A percentile compares a stretch with the other conserved stretches of the same genome.
phyloP scores from a whole-genome alignment of 352 stramenopile genomes.

The Sclerospora graminicola region DNA sequence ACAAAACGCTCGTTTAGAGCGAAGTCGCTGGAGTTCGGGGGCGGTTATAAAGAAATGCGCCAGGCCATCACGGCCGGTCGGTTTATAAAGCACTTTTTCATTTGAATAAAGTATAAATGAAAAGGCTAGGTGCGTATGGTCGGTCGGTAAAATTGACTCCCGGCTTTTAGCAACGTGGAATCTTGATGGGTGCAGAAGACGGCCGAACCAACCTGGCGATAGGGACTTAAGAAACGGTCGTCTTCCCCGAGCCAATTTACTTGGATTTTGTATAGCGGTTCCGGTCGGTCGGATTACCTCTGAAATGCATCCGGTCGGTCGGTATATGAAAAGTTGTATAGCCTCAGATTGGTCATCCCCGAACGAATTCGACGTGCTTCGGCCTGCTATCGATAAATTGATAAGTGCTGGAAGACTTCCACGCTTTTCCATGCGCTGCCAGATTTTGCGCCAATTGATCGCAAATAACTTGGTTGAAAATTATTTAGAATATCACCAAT shows the following conservation, averaged over 20 bases:
- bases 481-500: too few relatives aligned
- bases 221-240: slow-evolving; percentile 10
- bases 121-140: slow-evolving; percentile 1
- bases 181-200: not conserved
- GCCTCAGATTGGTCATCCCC: not conserved
- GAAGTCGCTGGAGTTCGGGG: slow-evolving; percentile 15
- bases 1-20: not conserved
- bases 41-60: slow-evolving; percentile 27
- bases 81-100: not conserved
- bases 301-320: slow-evolving; percentile 24
- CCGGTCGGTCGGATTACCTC: slow-evolving; percentile 4
- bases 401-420: not conserved
- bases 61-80: slow-evolving; percentile 19
- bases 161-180: slow-evolving; percentile 9
- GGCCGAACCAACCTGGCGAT: slow-evolving; percentile 8
- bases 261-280: slow-evolving; percentile 12
- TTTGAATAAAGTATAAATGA: slow-evolving; percentile 19
- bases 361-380: slow-evolving; percentile 18
- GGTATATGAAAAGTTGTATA: slow-evolving; percentile 32
- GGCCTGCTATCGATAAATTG: not conserved
- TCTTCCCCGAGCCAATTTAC: slow-evolving; percentile 6
- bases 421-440: not conserved
- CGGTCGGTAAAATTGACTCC: slow-evolving; percentile 17
- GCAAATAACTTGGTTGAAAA: too few relatives aligned
- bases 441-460: not conserved